Conservation (phyloP, 495 filamentous ascomycete species). For the Bombardia bombarda region DNA sequence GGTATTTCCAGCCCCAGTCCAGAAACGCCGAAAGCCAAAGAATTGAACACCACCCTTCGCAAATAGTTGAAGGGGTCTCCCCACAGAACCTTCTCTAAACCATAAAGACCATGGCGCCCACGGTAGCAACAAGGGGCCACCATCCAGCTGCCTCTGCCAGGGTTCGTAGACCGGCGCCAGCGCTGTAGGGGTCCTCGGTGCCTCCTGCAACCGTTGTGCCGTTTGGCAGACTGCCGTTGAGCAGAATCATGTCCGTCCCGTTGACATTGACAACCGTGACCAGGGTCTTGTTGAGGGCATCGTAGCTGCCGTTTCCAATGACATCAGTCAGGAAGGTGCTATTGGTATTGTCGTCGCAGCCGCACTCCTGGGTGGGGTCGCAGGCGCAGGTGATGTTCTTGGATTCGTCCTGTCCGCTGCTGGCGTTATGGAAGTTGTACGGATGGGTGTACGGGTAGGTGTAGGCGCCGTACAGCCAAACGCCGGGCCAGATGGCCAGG, state of each 20-base stretch:
- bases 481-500: conserved; percentile 49
- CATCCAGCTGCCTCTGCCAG: conserved; percentile 47
- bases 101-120: conserved; percentile 44
- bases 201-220: conserved; percentile 66
- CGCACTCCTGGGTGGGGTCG: conserved; percentile 59
- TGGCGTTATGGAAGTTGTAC: conserved; percentile 56
- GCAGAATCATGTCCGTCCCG: conserved; percentile 63
- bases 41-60: background rate
- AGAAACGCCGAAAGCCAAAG: conserved; percentile 5
- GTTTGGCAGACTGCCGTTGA: conserved; percentile 83
- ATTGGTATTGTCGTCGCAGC: conserved; percentile 70
- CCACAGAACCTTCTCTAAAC: conserved; percentile 11
- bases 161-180: conserved; percentile 23
- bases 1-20: too few relatives aligned
- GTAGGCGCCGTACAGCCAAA: conserved; percentile 58
- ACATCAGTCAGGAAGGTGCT: conserved; percentile 46
- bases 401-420: conserved; percentile 52
- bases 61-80: background rate
- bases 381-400: conserved; percentile 71
- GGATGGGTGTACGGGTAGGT: conserved; percentile 56
- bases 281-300: conserved; percentile 52
- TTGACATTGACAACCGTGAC: conserved; percentile 61
- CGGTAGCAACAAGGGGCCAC: conserved; percentile 50
- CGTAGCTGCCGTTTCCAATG: conserved; percentile 58
- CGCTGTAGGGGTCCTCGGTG: conserved; percentile 33